Base-by-base conservation (phyloP, 352 stramenopile species). In the Phytopythium oedochilum region DNA sequence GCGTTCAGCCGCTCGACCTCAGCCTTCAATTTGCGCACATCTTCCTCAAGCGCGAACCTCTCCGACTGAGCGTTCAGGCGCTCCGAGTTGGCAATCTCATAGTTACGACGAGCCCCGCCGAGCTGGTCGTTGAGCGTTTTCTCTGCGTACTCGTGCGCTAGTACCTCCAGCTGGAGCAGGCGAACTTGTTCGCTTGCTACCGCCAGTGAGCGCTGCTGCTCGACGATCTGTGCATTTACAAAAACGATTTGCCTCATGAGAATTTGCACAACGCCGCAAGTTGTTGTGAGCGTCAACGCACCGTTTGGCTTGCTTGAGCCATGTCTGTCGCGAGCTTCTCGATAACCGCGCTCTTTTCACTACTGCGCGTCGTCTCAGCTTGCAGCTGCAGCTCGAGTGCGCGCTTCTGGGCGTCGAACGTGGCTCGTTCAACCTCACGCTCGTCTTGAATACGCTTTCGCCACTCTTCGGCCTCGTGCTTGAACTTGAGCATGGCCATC, bases 401-500 rank as follows among this genome's bases (percentile, higher is more conserved):
- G 1, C 68, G 57, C 5, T 77, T 18, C 26, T 76, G 74, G 10
- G 66, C 50, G 38, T 75, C 57, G 4, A 90, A 63, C 0, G 61
- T 40, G 2, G 50, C 9, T 29, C 75, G 82, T 29, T 90, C 69
- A 5, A 51, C 64, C 18, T 57, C 40, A 25, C 86, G 81, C 6
- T 67, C 68, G 12, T 85, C 60, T 15, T 84, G 70, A 56, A 77
- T 77, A 23, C 83, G 71, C 17, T 70, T 67, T 3, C 78, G 75
- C 55, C 78, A 78, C 15, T 71, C 62, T 6, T 86, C 61, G 0
- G 79, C 83, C 14, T 77, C 78, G 44, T 90, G 76, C 42, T 91
- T 90, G 58, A 91, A 88, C 55, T 90, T 91, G 55, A 89, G 74
- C 80, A 93, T 89, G 17, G 83, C 78, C 79, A 93, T 91, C 44